Conservation (phyloP, 1,284 basidiomycete species). For the Puccinia novopanici region DNA sequence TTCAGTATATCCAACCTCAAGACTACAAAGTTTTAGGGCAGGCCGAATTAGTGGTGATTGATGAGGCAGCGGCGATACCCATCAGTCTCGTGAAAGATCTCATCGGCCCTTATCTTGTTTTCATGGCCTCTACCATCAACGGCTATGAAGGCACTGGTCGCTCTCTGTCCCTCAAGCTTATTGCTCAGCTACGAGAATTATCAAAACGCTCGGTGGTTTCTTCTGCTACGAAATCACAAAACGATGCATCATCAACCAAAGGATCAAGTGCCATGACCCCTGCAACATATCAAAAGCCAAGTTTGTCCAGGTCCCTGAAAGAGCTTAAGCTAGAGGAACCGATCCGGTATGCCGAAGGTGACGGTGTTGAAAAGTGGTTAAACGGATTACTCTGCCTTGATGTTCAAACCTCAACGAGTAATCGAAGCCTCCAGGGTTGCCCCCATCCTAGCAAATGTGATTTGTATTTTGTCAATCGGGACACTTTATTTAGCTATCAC, state of each 20-base stretch:
- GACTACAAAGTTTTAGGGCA: slow-evolving; percentile 96
- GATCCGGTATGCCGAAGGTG: slow-evolving; percentile 85
- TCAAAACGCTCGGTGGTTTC: slow-evolving; percentile 64
- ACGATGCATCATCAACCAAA: slow-evolving; percentile 59
- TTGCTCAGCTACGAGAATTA: slow-evolving; percentile 91
- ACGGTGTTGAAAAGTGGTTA: slow-evolving; percentile 92
- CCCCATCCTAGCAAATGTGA: slow-evolving; percentile 93
- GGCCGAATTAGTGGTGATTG: slow-evolving; percentile 95
- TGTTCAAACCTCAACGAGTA: slow-evolving; percentile 68
- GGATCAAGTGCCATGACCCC: slow-evolving; percentile 57
- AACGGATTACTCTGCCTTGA: slow-evolving; percentile 89
- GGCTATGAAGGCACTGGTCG: slow-evolving; percentile 99
- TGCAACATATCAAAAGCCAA: slow-evolving; percentile 21
- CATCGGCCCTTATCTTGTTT: slow-evolving; percentile 95
- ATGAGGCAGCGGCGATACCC: slow-evolving; percentile 97
- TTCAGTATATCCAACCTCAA: slow-evolving; percentile 95
- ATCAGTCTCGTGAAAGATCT: slow-evolving; percentile 90
- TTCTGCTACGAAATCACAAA: slow-evolving; percentile 58
- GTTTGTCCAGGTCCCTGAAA: slow-evolving; percentile 68
- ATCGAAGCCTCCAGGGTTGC: slow-evolving; percentile 68
- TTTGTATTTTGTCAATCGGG: slow-evolving; percentile 91
- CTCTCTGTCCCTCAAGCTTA: slow-evolving; percentile 93
- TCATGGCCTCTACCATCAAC: slow-evolving; percentile 97
- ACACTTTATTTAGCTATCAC: slow-evolving; percentile 96
- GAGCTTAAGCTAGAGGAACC: slow-evolving; percentile 95